Base-by-base conservation (phyloP, 345 rosid genomes). In the Salix brachista region DNA sequence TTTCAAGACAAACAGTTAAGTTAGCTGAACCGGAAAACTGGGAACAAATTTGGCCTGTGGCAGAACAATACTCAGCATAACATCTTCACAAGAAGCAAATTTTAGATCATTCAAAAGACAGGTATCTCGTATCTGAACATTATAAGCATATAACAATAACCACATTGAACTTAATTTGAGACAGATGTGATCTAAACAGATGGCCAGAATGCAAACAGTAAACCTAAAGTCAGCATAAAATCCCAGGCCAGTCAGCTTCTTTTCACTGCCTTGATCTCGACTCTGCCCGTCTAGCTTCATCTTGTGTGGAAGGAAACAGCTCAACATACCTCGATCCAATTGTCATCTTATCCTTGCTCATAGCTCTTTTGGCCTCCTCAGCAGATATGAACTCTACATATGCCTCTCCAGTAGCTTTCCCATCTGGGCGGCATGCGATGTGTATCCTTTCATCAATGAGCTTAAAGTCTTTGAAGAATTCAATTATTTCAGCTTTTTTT, bases 341-440 rank as follows among this genome's bases (percentile, higher is more conserved):
- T 23, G 89, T 87, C 98, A 89, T 91, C 89, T 91, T 94, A 85
- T 94, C 97, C 84, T 88, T 94, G 77, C 77, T 72, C 98, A 94
- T 94, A 5, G 98, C 97, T 78, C 84, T 85, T 84, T 81, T 91
- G 3, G 97, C 97, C 85, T 92, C 98, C 10, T 89, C 97, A 0
- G 76, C 77, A 1, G 98, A 88, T 72, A 78, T 84, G 83, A 94
- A 94, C 87, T 91, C 97, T 71, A 90, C 97, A 72, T 80, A 94
- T 21, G 97, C 97, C 81, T 94, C 97, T 34, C 98, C 97, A 0
- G 97, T 94, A 80, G 98, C 94, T 81, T 90, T 92, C 76, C 98
- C 98, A 82, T 92, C 97, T 4, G 95, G 91, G 62, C 97, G 90
- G 83, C 94, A 94, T 8, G 95, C 97, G 19, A 94, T 88, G 71